Evolutionary conservation across 2,329 filamentous ascomycete species (phyloP).

Genomic region (Ophiostoma sp.): DNA sequence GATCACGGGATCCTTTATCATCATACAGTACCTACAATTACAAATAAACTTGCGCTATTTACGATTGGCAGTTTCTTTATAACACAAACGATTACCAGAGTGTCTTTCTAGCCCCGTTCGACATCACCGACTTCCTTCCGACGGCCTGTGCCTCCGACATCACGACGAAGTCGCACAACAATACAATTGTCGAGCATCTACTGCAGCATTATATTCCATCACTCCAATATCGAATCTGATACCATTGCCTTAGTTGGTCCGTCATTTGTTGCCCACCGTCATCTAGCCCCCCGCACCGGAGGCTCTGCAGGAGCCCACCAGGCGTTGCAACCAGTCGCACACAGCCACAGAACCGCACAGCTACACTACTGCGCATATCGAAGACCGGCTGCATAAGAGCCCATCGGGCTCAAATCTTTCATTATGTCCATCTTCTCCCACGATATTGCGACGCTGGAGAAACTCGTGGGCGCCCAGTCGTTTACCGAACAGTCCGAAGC

Average conservation of each 20-base stretch:
- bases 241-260: neutral
- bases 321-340: neutral
- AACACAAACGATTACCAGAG: neutral
- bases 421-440: conserved; percentile 49
- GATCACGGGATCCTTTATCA: neutral
- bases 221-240: neutral
- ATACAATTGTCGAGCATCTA: neutral
- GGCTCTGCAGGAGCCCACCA: neutral
- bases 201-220: neutral
- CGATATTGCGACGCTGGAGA: conserved; percentile 50
- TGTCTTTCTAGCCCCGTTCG: neutral
- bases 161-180: neutral
- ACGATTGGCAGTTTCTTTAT: neutral
- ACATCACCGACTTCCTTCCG: neutral
- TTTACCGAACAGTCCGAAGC: conserved; percentile 51
- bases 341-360: neutral
- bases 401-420: neutral
- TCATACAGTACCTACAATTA: neutral
- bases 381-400: neutral
- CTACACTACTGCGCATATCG: neutral
- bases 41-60: neutral
- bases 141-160: neutral
- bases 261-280: neutral
- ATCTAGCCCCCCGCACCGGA: neutral
- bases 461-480: conserved; percentile 52